Evolutionary conservation across 768 basidiomycete species (phyloP).

Genomic region (Plicaturopsis crispa): DNA sequence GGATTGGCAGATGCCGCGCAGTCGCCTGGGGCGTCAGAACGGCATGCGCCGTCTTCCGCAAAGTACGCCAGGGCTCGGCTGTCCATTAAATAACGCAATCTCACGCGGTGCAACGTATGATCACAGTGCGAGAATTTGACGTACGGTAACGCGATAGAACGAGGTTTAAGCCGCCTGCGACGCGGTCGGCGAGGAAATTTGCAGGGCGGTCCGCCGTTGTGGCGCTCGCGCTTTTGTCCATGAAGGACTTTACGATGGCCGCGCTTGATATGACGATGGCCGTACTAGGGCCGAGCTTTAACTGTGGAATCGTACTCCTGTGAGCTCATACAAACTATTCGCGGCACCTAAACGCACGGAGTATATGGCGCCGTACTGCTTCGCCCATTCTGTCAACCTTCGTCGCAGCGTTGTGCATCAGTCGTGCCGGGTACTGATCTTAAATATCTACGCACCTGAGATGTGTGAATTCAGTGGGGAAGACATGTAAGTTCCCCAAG

Average conservation of each 20-base stretch:
- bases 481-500: conserved; percentile 13
- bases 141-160: neutral
- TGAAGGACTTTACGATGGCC: conserved; percentile 15
- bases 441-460: conserved; percentile 4
- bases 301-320: conserved; percentile 8
- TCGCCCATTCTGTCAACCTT: conserved; percentile 10
- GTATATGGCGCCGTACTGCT: conserved; percentile 10
- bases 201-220: conserved; percentile 17
- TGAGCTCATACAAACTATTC: too few relatives aligned
- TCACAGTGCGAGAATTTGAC: too few relatives aligned
- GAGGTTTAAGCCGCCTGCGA: neutral
- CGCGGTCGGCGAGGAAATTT: conserved; percentile 8
- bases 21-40: neutral
- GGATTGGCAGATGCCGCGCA: conserved; percentile 15
- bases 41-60: neutral
- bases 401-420: neutral
- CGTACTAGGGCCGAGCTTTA: conserved; percentile 15
- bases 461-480: conserved; percentile 8
- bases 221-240: conserved; percentile 17
- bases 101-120: too few relatives aligned
- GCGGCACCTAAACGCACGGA: too few relatives aligned
- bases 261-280: conserved; percentile 17
- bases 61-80: neutral
- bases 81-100: too few relatives aligned
- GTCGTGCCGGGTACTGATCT: neutral